Conservation (phyloP, 805 yeast genomes). For the Deakozyma indianensis region DNA sequence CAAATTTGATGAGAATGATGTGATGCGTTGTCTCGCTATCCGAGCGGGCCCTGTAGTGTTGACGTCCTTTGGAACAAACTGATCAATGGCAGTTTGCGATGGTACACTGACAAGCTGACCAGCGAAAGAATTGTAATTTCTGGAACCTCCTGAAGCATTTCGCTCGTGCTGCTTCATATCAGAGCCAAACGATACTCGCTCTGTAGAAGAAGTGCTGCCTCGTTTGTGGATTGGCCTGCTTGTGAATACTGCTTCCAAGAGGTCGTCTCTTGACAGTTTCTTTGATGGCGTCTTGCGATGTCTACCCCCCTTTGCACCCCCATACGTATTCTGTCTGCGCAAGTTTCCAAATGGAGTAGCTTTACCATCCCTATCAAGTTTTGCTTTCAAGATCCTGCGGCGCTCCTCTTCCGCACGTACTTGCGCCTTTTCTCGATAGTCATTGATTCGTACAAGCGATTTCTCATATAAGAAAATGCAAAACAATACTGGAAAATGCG, state of each 20-base stretch:
- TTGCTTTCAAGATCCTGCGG: neutral
- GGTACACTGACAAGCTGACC: neutral
- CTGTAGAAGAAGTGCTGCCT: neutral
- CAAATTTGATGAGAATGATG: neutral
- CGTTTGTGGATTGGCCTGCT: neutral
- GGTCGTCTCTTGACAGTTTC: neutral
- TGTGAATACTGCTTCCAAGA: neutral
- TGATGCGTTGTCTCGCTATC: neutral
- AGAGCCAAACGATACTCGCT: neutral
- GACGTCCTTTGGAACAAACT: neutral
- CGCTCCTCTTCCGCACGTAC: neutral
- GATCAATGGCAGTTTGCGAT: neutral
- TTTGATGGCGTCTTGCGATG: neutral
- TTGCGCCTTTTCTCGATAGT: neutral
- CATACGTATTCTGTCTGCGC: neutral
- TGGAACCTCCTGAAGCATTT: neutral
- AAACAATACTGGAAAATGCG: slow-evolving; percentile 24
- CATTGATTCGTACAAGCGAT: neutral
- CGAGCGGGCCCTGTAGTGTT: neutral
- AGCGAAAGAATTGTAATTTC: neutral
- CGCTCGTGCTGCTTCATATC: neutral
- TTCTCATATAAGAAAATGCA: slow-evolving; percentile 21
- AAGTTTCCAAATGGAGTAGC: neutral
- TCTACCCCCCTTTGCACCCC: neutral
- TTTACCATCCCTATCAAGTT: neutral